A percentile compares a stretch with the other conserved stretches of the same genome.
phyloP scores from a whole-genome alignment of 768 basidiomycete species.

The Boletus tomentosulus region DNA sequence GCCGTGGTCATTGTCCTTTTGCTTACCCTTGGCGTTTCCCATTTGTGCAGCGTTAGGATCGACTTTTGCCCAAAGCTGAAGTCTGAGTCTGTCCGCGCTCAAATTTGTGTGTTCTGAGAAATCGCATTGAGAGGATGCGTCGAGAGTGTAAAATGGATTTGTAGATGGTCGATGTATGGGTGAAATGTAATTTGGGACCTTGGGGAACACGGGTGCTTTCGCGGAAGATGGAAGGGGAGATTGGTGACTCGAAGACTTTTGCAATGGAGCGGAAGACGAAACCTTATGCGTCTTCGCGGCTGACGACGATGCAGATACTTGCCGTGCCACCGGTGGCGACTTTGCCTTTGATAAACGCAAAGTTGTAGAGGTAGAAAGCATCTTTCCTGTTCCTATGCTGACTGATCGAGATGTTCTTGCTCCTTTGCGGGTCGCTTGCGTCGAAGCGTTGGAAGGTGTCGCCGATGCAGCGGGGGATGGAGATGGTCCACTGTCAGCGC shows the following conservation, averaged over 20 bases:
- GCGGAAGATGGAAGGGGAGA: slow-evolving; percentile 18
- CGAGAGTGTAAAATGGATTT: slow-evolving; percentile 69
- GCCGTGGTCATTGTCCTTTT: slow-evolving; percentile 32
- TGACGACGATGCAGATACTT: slow-evolving; percentile 14
- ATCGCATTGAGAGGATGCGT: slow-evolving; percentile 46
- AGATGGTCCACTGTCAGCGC: slow-evolving; percentile 26
- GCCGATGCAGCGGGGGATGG: background rate
- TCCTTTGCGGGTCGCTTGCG: slow-evolving; percentile 13
- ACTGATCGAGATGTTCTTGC: slow-evolving; percentile 11
- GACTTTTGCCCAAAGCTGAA: slow-evolving; percentile 58
- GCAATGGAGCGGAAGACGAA: slow-evolving; percentile 23
- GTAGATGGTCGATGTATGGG: slow-evolving; percentile 78
- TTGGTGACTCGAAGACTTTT: slow-evolving; percentile 25
- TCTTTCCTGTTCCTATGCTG: slow-evolving; percentile 17
- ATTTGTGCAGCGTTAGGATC: slow-evolving; percentile 9
- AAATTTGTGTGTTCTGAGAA: slow-evolving; percentile 54
- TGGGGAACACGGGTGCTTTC: slow-evolving; percentile 10
- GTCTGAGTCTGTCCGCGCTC: slow-evolving; percentile 46
- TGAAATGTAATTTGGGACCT: slow-evolving; percentile 68
- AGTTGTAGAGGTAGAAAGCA: slow-evolving; percentile 3
- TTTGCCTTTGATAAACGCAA: slow-evolving; percentile 18
- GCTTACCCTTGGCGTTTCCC: slow-evolving; percentile 42
- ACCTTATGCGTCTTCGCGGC: slow-evolving; percentile 18
- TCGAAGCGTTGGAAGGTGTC: background rate
- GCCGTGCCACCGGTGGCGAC: slow-evolving; percentile 13